phyloP scores from a whole-genome alignment of 1,284 basidiomycete species.

The Moniliella sp. region DNA sequence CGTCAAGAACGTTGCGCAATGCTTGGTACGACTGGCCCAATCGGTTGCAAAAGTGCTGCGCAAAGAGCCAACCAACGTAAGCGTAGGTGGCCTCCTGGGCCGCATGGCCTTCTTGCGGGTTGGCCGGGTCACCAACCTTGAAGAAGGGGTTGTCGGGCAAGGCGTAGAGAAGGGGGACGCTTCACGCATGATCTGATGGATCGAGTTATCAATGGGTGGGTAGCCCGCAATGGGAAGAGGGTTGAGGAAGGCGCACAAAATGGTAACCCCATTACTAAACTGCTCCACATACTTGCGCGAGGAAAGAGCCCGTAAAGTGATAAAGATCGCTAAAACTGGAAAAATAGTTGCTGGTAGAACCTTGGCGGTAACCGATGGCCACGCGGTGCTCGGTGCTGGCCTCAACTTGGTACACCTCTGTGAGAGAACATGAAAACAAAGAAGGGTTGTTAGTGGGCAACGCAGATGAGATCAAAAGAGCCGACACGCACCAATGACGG shows the following conservation, averaged over 20 bases:
- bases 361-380: slow-evolving; percentile 90
- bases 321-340: slow-evolving; percentile 78
- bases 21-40: slow-evolving; percentile 32
- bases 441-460: not conserved
- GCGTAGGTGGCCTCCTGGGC: slow-evolving; percentile 97
- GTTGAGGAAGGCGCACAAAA: slow-evolving; percentile 46
- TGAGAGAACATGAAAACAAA: slow-evolving; percentile 61
- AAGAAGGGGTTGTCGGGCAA: slow-evolving; percentile 93
- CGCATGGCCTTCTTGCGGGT: too few species aligned
- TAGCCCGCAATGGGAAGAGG: slow-evolving; percentile 12
- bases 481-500: slow-evolving; percentile 20
- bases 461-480: too few species aligned
- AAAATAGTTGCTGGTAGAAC: slow-evolving; percentile 64
- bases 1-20: slow-evolving; percentile 48
- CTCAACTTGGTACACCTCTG: slow-evolving; percentile 87
- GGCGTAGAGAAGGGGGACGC: slow-evolving; percentile 78
- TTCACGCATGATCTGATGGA: slow-evolving; percentile 57
- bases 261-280: slow-evolving; percentile 85
- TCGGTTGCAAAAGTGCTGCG: slow-evolving; percentile 32
- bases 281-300: slow-evolving; percentile 87
- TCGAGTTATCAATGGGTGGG: slow-evolving; percentile 30
- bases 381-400: slow-evolving; percentile 56
- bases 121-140: slow-evolving; percentile 30
- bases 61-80: slow-evolving; percentile 43
- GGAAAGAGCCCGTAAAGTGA: slow-evolving; percentile 69